These are phyloP conservation scores for Trypanosoma mega DNA, from an alignment of 208 protist genomes.

Conservation along the genomic window DNA sequence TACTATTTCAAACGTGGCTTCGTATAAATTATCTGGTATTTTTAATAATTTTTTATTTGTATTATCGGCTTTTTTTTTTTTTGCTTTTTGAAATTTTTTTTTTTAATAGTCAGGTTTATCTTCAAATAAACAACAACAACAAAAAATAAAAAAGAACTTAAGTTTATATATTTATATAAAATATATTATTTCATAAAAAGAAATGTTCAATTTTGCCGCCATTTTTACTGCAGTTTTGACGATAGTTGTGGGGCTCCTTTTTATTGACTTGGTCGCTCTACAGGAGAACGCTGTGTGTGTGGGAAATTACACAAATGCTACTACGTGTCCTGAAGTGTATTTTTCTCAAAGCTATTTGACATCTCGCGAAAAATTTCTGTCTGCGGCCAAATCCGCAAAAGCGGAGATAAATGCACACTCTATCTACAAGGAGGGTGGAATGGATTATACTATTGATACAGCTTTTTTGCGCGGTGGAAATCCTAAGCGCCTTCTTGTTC, in stretches of 20 bases:
- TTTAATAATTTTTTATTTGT: constrained; percentile 15
- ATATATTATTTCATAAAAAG: constrained; percentile 10
- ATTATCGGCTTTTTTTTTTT: constrained; percentile 21
- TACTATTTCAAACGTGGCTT: neutral
- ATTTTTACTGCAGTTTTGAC: constrained; percentile 44
- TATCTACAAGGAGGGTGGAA: constrained; percentile 42
- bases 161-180: neutral
- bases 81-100: constrained; percentile 7
- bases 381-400: constrained; percentile 44
- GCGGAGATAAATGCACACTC: constrained; percentile 47
- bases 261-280: constrained; percentile 75
- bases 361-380: constrained; percentile 76
- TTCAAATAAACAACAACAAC: constrained; percentile 8
- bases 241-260: constrained; percentile 60
- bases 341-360: constrained; percentile 69
- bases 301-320: constrained; percentile 52
- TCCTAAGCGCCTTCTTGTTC: constrained; percentile 63
- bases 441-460: constrained; percentile 76
- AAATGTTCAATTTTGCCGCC: constrained; percentile 36
- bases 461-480: constrained; percentile 63
- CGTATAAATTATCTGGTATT: neutral
- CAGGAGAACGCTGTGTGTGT: constrained; percentile 70
- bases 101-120: constrained; percentile 1
- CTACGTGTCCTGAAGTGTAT: constrained; percentile 54
- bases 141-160: constrained; percentile 10